Percentiles rank a stretch among this genome's conserved stretches.
phyloP scores from a whole-genome alignment of 352 stramenopile species.

The Phytopythium kandeliae region DNA sequence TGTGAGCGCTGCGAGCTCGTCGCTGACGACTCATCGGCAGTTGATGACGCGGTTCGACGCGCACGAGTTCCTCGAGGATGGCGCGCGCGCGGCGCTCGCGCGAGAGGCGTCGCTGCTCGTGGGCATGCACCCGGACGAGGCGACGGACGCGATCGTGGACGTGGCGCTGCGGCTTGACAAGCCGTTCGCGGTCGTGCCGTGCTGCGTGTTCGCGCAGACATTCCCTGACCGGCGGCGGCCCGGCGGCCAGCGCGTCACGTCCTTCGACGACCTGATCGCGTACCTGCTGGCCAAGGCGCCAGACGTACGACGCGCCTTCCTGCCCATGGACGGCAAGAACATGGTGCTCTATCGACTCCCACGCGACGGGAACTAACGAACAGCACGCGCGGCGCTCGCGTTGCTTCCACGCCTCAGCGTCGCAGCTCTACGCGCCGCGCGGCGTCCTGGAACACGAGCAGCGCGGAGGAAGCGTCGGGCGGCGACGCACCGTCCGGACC shows the following conservation, averaged over 20 bases:
- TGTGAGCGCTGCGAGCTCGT: background rate
- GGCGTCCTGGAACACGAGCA: slow-evolving; percentile 5
- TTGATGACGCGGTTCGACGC: slow-evolving; percentile 54
- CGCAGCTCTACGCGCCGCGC: background rate
- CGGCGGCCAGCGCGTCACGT: slow-evolving; percentile 51
- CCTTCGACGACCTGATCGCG: slow-evolving; percentile 71
- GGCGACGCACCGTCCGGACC: no score
- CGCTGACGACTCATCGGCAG: slow-evolving; percentile 10
- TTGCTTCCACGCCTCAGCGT: no score
- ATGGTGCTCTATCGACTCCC: slow-evolving; percentile 60
- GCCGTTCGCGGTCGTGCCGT: slow-evolving; percentile 95
- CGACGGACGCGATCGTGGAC: slow-evolving; percentile 94
- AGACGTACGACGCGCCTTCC: slow-evolving; percentile 47
- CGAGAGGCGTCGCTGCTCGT: slow-evolving; percentile 77
- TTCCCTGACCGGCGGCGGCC: slow-evolving; percentile 72
- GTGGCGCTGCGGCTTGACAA: slow-evolving; percentile 86
- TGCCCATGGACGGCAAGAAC: slow-evolving; percentile 84
- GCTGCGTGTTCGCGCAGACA: slow-evolving; percentile 92
- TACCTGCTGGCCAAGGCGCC: slow-evolving; percentile 75
- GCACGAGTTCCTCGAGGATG: slow-evolving; percentile 45
- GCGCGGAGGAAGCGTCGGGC: no score
- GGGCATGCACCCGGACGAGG: slow-evolving; percentile 94
- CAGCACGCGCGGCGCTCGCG: no score
- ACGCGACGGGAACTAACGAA: background rate
- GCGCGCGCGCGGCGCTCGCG: slow-evolving; percentile 47